Base-by-base conservation (phyloP, 176 grass and related monocot species). In the Phragmites australis region DNA sequence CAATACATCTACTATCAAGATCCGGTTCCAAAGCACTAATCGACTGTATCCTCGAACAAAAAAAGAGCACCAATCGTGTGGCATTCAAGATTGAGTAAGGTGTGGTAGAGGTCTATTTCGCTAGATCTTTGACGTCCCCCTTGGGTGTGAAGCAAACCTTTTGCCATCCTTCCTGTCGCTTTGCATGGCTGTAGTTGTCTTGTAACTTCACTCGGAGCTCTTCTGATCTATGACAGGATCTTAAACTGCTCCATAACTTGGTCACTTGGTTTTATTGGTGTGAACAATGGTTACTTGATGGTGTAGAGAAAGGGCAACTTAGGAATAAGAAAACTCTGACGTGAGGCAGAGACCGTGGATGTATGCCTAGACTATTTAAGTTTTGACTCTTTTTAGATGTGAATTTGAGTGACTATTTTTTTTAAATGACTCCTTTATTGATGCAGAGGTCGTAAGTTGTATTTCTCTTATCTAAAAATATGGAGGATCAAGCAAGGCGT, bases 61-160 rank as follows among this genome's bases (percentile, higher is more conserved):
- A 6, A 6, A 22, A 23, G n/a, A 26, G 11, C 1, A 45, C 16
- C 16, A 17, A 68, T 48, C 22, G 23, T 17, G 9, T 48, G 43
- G 62, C 62, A 65, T 6, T 65, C 39, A 25, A 32, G 68, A 32
- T 32, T 8, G 51, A 8, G 69, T 1, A 37, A 55, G 31, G 50
- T 74, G 22, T 74, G 30, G 39, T n/a, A 12, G 39, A 0, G 18
- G 26, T 70, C 65, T 22, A 2, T 81, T 46, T 17, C 37, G 15
- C 37, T 66, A n/a, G 6, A n/a, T 64, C 49, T 47, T 56, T 66
- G 15, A 65, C 18, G 21, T 48, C 16, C 56, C 8, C 17, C 25
- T 12, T 58, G 2, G n/a, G 46, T 41, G 32, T 63, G 63, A 77
- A 76, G 85, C 83, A 79, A 72, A 17, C 21, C 41, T 40, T 70